Evolutionary conservation across 108 stramenopile species (phyloP), one percentile per base, ranked within the genome.

Genomic region (Heterococcus sp.): DNA sequence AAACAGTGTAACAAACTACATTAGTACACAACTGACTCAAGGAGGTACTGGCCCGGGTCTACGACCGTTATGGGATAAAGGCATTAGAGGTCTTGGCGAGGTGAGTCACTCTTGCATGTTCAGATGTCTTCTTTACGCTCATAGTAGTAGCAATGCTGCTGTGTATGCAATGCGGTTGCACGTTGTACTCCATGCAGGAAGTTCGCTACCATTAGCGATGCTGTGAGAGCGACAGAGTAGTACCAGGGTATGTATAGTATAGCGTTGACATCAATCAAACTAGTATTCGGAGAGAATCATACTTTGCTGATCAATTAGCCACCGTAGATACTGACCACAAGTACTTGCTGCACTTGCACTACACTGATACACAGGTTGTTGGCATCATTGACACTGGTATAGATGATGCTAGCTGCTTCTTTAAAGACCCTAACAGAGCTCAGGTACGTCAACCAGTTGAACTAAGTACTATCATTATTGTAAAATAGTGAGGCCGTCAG

Each of bases 331-430:
- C n/a, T 58, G 46, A 58, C 8, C 21, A 21, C 46, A 14, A 21
- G 46, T 58, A 21, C 46, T 58, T 58, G 21, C 46, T 8, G 46
- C 46, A 58, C 46, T 58, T 8, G 46, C 46, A 14, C 46, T 14
- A 21, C 46, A 14, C 46, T 21, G 46, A 21, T 8, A 8, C 46
- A 58, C 68, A 85, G 38, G 81, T 87, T 14, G n/a, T 87, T 34
- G 84, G 84, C 2, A 32, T 88, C 28, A 33, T 32, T 34, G 87
- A 88, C 83, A 88, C 86, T 11, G 87, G 87, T 38, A 75, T 88
- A 14, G 87, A 88, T 35, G 83, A 88, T 33, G 36, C 27, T 58
- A 84, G 75, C 37, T 88, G 87, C 71, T 88, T 86, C 33, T 87
- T 88, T 84, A 32, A 65, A 3, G 86, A 88, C 65, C 71, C 75